Percentiles rank a stretch among this genome's conserved stretches.
Conservation (phyloP, 305 asterid species). For the Solanum aculeatissimum region DNA sequence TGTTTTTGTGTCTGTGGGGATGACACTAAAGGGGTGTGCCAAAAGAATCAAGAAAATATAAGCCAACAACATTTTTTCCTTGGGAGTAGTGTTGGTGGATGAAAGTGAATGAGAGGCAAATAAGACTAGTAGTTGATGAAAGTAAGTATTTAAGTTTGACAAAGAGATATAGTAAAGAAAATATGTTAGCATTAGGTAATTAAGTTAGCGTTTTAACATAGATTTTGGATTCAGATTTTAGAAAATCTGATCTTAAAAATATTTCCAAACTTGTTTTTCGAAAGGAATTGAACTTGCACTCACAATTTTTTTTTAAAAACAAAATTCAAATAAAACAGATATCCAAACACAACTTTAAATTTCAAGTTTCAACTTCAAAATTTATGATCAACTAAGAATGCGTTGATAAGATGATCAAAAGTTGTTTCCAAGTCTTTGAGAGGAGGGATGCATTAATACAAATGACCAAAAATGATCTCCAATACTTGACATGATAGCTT, state of each 20-base stretch:
- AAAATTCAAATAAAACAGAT: not conserved
- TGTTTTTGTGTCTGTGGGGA: conserved; percentile 24
- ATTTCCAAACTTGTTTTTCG: not conserved
- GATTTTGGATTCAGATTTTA: not conserved
- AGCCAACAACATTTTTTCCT: not conserved
- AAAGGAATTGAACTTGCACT: not conserved
- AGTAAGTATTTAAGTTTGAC: not conserved
- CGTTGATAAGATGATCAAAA: not conserved
- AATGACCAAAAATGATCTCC: not conserved
- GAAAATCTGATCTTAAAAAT: not conserved
- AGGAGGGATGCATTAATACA: not conserved
- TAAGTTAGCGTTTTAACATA: not conserved
- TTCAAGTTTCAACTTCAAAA: too few species aligned
- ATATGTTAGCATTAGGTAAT: not conserved
- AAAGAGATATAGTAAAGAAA: not conserved
- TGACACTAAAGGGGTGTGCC: conserved; percentile 20
- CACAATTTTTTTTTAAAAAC: not conserved
- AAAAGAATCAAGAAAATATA: not conserved
- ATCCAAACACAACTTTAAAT: not conserved
- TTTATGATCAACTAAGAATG: not conserved
- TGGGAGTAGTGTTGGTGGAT: not conserved
- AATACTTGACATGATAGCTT: not conserved
- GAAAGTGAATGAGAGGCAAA: not conserved
- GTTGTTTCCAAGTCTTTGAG: not conserved
- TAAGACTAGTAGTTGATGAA: not conserved